Percentiles rank a stretch among this genome's conserved stretches.
Evolutionary conservation across 2,329 filamentous ascomycete genomes (phyloP).

Genomic region (Alternaria tenuissima): DNA sequence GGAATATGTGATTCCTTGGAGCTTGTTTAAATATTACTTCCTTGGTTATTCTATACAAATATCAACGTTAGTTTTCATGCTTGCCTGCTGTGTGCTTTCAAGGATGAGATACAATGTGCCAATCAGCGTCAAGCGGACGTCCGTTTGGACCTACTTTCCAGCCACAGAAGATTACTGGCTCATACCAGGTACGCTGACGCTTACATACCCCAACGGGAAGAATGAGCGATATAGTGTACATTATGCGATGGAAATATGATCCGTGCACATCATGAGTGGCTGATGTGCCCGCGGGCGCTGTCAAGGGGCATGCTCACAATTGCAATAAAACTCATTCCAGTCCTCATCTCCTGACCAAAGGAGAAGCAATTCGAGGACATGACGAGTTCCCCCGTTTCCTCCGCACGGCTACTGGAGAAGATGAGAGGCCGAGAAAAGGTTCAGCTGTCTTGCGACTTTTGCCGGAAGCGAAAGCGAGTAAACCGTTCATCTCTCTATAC

Average conservation of each 20-base stretch:
- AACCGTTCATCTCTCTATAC: not conserved
- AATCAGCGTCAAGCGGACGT: constrained; percentile 2
- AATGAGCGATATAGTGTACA: constrained; percentile 1
- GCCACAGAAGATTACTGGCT: not conserved
- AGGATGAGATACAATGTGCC: not conserved
- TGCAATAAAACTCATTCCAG: too few relatives aligned
- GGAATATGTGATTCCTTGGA: not conserved
- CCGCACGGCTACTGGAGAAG: not conserved
- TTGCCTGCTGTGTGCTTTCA: not conserved
- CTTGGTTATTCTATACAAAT: not conserved
- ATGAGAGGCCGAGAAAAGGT: not conserved
- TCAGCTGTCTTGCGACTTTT: not conserved
- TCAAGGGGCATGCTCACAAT: too few relatives aligned
- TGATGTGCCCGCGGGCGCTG: too few relatives aligned
- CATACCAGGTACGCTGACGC: not conserved
- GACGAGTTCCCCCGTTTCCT: not conserved
- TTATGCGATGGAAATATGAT: not conserved
- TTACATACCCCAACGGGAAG: not conserved
- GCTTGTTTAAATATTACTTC: too few relatives aligned
- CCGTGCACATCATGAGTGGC: not conserved
- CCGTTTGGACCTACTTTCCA: not conserved
- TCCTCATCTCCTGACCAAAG: not conserved
- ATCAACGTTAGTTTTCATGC: not conserved
- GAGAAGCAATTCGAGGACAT: not conserved
- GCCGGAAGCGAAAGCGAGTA: not conserved